These are phyloP conservation scores for Salvia rosmarinus DNA, from an alignment of 257 asterid genomes.

Conservation along the genomic window DNA sequence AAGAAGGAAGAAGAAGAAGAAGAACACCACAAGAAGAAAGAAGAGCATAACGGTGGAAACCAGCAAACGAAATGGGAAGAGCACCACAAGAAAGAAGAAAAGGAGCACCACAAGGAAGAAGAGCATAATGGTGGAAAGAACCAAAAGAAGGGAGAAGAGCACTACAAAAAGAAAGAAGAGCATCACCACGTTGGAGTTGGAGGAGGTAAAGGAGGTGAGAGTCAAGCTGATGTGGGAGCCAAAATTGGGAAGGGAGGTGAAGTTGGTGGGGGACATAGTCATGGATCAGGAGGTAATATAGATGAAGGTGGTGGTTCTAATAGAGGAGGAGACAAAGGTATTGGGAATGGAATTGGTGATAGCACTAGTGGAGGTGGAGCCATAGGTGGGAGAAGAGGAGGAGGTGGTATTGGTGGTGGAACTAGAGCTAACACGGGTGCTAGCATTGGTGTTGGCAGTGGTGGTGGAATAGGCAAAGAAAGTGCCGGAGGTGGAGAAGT, in stretches of 20 bases:
- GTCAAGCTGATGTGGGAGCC: not conserved
- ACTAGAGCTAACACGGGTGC: no score
- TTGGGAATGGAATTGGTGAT: slow-evolving; percentile 11
- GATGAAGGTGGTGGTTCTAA: slow-evolving; percentile 23
- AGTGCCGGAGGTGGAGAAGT: no score
- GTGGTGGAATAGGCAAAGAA: no score
- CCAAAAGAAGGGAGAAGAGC: not conserved
- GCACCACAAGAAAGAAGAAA: no score
- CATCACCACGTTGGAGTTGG: slow-evolving; percentile 34
- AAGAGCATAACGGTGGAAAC: no score
- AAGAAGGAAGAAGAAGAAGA: slow-evolving; percentile 1
- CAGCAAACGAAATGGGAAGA: no score
- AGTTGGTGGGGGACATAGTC: slow-evolving; percentile 4
- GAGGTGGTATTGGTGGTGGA: slow-evolving; percentile 27
- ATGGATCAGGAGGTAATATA: not conserved
- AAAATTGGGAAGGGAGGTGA: slow-evolving; percentile 11
- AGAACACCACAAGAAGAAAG: no score
- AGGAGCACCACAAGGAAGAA: no score
- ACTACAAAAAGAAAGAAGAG: slow-evolving; percentile 20
- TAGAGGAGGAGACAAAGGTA: slow-evolving; percentile 28
- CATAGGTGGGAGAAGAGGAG: not conserved
- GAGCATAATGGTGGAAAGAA: slow-evolving; percentile 10
- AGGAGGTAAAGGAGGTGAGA: no score
- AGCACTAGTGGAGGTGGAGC: slow-evolving; percentile 25
- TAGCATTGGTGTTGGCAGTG: no score